Evolutionary conservation across 2,329 filamentous ascomycete species (phyloP).

Genomic region (Thyridium curvatum): DNA sequence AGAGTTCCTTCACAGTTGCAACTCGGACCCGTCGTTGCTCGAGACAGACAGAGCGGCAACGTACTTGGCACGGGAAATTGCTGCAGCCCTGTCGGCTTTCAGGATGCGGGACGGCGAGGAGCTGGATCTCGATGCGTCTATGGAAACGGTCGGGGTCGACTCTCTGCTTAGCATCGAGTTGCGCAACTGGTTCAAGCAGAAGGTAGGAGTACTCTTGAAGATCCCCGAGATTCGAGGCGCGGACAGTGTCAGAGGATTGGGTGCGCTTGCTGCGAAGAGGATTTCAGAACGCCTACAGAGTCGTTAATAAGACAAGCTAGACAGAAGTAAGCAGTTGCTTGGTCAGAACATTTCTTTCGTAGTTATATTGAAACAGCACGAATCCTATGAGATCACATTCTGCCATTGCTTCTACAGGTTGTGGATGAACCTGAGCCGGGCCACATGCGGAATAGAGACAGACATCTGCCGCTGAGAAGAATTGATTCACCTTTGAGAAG

Average conservation of each 20-base stretch:
- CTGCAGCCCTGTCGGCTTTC: slow-evolving; percentile 1
- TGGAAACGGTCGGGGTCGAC: slow-evolving; percentile 18
- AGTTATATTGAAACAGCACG: no score
- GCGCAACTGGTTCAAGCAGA: slow-evolving; percentile 16
- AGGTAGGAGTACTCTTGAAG: slow-evolving; percentile 9
- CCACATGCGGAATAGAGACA: no score
- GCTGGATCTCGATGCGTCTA: not conserved
- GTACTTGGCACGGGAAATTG: slow-evolving; percentile 7
- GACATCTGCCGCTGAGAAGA: no score
- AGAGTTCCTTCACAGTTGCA: not conserved
- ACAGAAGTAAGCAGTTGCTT: not conserved
- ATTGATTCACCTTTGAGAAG: no score
- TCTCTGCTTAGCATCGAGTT: slow-evolving; percentile 20
- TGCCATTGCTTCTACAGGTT: no score
- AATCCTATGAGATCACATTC: no score
- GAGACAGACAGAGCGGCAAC: not conserved
- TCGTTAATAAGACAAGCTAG: no score
- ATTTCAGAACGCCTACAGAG: slow-evolving; percentile 17
- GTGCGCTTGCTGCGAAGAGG: not conserved
- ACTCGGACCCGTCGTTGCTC: not conserved
- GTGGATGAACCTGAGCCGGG: no score
- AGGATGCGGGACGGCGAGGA: slow-evolving; percentile 5
- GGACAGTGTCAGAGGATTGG: not conserved
- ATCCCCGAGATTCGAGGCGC: not conserved
- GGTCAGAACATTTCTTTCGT: no score